phyloP scores from a whole-genome alignment of 495 filamentous ascomycete species.

The Aspergillus cristatus region DNA sequence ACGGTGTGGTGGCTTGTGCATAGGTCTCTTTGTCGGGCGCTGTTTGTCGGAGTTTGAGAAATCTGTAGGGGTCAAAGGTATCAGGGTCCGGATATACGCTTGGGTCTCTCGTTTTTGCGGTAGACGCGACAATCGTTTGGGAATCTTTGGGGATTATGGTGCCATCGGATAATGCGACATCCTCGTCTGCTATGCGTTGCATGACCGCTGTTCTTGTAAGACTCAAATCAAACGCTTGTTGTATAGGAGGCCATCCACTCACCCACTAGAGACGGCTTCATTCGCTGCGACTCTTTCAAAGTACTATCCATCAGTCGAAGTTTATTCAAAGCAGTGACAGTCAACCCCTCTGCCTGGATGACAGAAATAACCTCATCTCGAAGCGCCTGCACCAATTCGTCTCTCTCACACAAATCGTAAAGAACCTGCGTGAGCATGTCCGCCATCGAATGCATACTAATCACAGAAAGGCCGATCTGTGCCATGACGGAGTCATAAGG shows the following conservation, averaged over 20 bases:
- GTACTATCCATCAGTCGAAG: slow-evolving; percentile 25
- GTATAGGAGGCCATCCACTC: too few species aligned
- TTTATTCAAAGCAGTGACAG: slow-evolving; percentile 24
- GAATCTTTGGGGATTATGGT: slow-evolving; percentile 25
- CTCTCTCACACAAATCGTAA: slow-evolving; percentile 26
- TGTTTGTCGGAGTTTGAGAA: slow-evolving; percentile 33
- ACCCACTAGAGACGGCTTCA: slow-evolving; percentile 6
- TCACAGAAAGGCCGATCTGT: slow-evolving; percentile 12
- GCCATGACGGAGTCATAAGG: slow-evolving; percentile 5
- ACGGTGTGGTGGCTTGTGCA: slow-evolving; percentile 38
- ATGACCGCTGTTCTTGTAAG: slow-evolving; percentile 38
- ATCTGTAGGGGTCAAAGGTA: slow-evolving; percentile 39
- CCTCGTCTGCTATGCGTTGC: slow-evolving; percentile 26
- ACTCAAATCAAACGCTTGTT: too few species aligned
- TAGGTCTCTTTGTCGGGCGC: slow-evolving; percentile 30
- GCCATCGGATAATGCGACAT: slow-evolving; percentile 27
- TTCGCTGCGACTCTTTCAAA: slow-evolving; percentile 11
- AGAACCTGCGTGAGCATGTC: slow-evolving; percentile 19
- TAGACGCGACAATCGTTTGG: slow-evolving; percentile 26
- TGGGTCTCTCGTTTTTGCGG: slow-evolving; percentile 26
- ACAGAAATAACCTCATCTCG: slow-evolving; percentile 10
- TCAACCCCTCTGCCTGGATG: slow-evolving; percentile 15
- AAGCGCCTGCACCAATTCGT: slow-evolving; percentile 16
- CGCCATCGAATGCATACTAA: slow-evolving; percentile 19
- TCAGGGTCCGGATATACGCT: slow-evolving; percentile 32